Conservation (phyloP, 768 basidiomycete species). For the Lactifluus subvellereus region DNA sequence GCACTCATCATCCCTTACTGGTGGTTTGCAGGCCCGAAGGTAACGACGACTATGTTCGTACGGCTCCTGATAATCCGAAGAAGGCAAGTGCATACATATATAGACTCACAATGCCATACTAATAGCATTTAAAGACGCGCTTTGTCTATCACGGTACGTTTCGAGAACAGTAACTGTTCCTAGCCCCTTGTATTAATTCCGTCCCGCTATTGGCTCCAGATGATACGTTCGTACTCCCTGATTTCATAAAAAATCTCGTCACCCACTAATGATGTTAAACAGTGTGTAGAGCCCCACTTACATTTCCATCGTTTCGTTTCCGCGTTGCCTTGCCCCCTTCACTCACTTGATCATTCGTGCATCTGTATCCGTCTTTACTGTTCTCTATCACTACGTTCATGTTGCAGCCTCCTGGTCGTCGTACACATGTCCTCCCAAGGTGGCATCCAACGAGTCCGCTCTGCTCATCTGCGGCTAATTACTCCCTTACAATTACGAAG, state of each 20-base stretch:
- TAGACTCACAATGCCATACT: background rate
- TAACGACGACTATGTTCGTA: slow-evolving; percentile 76
- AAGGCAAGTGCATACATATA: slow-evolving; percentile 45
- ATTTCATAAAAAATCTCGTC: background rate
- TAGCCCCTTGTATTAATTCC: background rate
- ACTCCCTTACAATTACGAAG: background rate
- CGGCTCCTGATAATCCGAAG: slow-evolving; percentile 81
- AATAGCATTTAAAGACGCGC: slow-evolving; percentile 46
- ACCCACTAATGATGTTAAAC: background rate
- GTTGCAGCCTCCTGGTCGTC: background rate
- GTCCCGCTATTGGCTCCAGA: slow-evolving; percentile 3
- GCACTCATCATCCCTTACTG: slow-evolving; percentile 2
- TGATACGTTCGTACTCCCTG: slow-evolving; percentile 22
- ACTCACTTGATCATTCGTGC: background rate
- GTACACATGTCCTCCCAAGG: background rate
- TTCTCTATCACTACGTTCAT: slow-evolving; percentile 11
- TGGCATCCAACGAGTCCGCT: background rate
- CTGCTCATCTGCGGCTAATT: background rate
- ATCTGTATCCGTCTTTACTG: slow-evolving; percentile 12
- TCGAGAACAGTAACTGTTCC: too few species aligned
- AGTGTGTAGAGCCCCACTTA: slow-evolving; percentile 14
- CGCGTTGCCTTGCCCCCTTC: background rate
- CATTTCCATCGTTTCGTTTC: background rate
- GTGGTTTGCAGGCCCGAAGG: slow-evolving; percentile 55
- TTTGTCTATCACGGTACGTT: slow-evolving; percentile 74